phyloP scores from a whole-genome alignment of 2,329 filamentous ascomycete genomes.

The Trichoderma pleuroti region DNA sequence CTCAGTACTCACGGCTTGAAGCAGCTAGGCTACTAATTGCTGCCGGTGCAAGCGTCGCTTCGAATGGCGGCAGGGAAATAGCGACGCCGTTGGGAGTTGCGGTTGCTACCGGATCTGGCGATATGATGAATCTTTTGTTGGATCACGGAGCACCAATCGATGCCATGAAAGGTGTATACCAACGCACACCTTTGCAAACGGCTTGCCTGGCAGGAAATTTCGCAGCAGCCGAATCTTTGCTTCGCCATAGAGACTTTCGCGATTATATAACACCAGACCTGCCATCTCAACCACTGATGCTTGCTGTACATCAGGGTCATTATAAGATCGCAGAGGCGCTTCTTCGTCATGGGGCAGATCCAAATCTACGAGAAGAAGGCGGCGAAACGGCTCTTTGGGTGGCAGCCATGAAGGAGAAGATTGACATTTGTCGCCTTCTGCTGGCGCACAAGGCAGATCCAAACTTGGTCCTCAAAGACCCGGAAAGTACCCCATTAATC shows the following conservation, averaged over 20 bases:
- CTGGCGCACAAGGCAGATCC: neutral
- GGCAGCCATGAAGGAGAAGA: neutral
- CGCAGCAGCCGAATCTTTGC: neutral
- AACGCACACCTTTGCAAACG: neutral
- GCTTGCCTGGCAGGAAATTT: neutral
- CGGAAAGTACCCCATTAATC: neutral
- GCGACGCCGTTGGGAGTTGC: neutral
- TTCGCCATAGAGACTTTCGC: neutral
- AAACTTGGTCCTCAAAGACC: neutral
- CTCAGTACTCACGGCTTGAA: neutral
- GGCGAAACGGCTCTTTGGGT: neutral
- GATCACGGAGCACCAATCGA: neutral
- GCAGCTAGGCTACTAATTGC: neutral
- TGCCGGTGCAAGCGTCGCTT: neutral
- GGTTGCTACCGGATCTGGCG: neutral
- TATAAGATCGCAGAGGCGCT: neutral
- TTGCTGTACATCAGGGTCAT: neutral
- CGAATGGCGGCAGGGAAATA: neutral
- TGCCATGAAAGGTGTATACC: accelerated
- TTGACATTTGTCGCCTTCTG: conserved; percentile 1
- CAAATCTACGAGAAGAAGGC: neutral
- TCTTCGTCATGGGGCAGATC: neutral
- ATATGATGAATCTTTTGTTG: neutral
- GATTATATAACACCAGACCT: neutral
- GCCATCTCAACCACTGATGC: neutral